These are phyloP conservation scores for Angophora floribunda DNA, from an alignment of 345 rosid genomes.

Conservation along the genomic window DNA sequence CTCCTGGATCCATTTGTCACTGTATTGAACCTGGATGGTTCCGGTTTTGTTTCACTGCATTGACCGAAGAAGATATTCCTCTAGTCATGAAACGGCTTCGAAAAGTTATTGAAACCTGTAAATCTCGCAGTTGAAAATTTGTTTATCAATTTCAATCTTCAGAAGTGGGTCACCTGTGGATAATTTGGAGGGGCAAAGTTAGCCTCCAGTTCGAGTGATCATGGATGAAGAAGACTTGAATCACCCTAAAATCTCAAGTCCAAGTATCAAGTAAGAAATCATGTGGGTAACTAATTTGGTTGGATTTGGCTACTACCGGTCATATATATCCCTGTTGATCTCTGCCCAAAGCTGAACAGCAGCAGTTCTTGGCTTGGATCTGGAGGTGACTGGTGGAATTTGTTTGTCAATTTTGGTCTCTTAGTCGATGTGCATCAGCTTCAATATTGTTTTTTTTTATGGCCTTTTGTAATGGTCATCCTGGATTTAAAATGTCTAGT, in stretches of 20 bases:
- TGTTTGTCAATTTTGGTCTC: neutral
- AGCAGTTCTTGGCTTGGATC: neutral
- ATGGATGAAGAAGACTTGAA: neutral
- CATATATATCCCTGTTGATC: neutral
- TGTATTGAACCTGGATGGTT: constrained; percentile 98
- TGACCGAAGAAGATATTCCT: constrained; percentile 56
- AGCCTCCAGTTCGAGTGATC: neutral
- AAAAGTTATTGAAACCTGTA: constrained; percentile 51
- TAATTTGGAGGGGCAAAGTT: neutral
- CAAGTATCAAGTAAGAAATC: neutral
- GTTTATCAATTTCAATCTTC: constrained; percentile 6
- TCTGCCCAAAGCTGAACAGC: neutral
- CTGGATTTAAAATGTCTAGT: neutral
- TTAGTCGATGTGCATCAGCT: neutral
- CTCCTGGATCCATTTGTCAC: constrained; percentile 86
- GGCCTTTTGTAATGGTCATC: neutral
- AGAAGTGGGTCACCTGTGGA: neutral
- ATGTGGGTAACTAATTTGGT: neutral
- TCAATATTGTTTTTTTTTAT: neutral
- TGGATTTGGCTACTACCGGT: neutral
- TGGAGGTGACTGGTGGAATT: neutral
- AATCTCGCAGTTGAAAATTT: constrained; percentile 40
- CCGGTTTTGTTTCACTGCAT: constrained; percentile 53
- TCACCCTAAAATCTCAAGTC: neutral
- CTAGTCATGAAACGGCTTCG: constrained; percentile 53